Evolutionary conservation across 1,139 yeast species (phyloP).

Genomic region (Pichia sp.): DNA sequence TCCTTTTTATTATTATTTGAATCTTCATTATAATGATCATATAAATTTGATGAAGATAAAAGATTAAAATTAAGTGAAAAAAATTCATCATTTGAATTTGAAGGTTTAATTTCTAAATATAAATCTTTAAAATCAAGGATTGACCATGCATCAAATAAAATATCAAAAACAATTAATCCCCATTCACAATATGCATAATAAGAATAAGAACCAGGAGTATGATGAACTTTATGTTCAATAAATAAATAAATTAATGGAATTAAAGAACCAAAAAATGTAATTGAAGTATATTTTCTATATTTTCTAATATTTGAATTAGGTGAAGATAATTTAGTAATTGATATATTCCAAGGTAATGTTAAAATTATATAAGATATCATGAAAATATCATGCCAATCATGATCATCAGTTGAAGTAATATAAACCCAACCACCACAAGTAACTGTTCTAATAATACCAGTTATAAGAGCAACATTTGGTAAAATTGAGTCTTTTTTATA

Average conservation of each 20-base stretch:
- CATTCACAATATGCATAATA: constrained; percentile 93
- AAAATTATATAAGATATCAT: constrained; percentile 86
- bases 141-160: constrained; percentile 79
- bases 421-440: constrained; percentile 99
- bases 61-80: constrained; percentile 26
- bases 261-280: constrained; percentile 60
- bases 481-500: constrained; percentile 35
- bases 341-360: constrained; percentile 86
- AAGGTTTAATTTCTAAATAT: constrained; percentile 37
- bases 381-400: constrained; percentile 90
- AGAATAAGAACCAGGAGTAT: constrained; percentile 89
- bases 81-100: constrained; percentile 25
- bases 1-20: neutral
- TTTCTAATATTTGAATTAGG: constrained; percentile 42
- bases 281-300: constrained; percentile 50
- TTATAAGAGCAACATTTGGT: constrained; percentile 41
- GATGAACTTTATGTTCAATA: constrained; percentile 88
- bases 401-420: constrained; percentile 94
- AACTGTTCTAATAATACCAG: constrained; percentile 77
- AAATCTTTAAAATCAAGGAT: constrained; percentile 59
- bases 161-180: constrained; percentile 76
- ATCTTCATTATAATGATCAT: neutral
- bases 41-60: constrained; percentile 7
- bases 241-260: constrained; percentile 84
- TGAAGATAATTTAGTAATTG: constrained; percentile 52